Evolutionary conservation across 164 flowering plant genomes (phyloP), one percentile per base, ranked within the genome.

Genomic region (Dillenia turbinata): DNA sequence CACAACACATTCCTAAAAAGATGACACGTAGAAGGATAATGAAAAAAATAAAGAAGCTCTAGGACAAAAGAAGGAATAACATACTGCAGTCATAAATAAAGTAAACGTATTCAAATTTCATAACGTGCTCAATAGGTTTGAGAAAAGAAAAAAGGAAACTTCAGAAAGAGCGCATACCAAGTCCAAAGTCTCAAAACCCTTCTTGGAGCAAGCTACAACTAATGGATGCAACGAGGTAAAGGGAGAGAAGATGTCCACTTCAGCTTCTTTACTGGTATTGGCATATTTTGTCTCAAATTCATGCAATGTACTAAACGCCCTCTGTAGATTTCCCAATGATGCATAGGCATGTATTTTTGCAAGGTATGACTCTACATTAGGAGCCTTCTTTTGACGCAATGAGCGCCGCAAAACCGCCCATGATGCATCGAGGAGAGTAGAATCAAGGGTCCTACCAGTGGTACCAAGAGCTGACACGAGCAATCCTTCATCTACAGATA

Each of bases 181-280:
- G 66, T 95, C 99, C 77, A 95, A 72, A 13, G 94, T 84, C 66
- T 76, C 88, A 80, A 84, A 95, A 44, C 97, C 97, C n/a, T 82
- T 79, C 78, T 81, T 88, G 57, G 85, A 71, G 83, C 99, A 86
- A 49, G 96, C 97, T 54, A 85, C 65, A 57, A 82, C 99, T 73
- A 95, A 70, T 8, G 97, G 97, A 65, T 82, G 19, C 56, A 95
- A 74, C 47, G 92, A 86, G 54, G 89, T 81, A 73, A 95, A 92
- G 19, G 99, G 99, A 59, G 92, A 95, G 63, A 92, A 88, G n/a
- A 92, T 54, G 14, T 84, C 88, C 53, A 78, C 84, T 40, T 65
- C 79, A 1, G 65, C 73, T 63, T 78, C 86, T 47, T 62, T 56
- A 49, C 12, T n/a, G 47, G 82, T 75, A 78, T 70, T 69, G 10